Conservation (phyloP, 345 rosid species). For the Cardamine occulta region DNA sequence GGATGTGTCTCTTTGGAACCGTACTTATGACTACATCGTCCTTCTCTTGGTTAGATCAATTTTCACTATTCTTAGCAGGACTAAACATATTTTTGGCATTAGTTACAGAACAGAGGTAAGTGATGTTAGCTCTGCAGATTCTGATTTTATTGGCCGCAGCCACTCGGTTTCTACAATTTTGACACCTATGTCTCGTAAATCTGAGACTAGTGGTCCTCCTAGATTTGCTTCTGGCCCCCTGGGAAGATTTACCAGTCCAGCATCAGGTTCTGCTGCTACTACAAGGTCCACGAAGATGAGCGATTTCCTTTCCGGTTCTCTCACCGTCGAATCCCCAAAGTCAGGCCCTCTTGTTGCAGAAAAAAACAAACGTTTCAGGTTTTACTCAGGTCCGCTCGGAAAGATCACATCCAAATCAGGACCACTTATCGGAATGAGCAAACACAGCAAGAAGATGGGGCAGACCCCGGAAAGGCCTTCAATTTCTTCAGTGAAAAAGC, state of each 20-base stretch:
- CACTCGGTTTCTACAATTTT: slow-evolving; percentile 71
- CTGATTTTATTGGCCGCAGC: slow-evolving; percentile 62
- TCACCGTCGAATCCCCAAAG: slow-evolving; percentile 53
- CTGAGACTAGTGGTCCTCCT: slow-evolving; percentile 52
- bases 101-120: slow-evolving; percentile 49
- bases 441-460: slow-evolving; percentile 61
- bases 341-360: slow-evolving; percentile 53
- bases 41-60: slow-evolving; percentile 74
- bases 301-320: slow-evolving; percentile 86
- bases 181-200: slow-evolving; percentile 60
- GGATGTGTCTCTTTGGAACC: slow-evolving; percentile 85
- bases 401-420: slow-evolving; percentile 64
- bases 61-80: slow-evolving; percentile 72
- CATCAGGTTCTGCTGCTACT: slow-evolving; percentile 51
- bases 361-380: slow-evolving; percentile 49
- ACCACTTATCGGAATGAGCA: slow-evolving; percentile 51
- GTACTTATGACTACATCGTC: slow-evolving; percentile 74
- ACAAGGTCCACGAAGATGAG: slow-evolving; percentile 52
- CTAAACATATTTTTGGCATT: slow-evolving; percentile 70
- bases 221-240: slow-evolving; percentile 89
- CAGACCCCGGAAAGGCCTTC: slow-evolving; percentile 53
- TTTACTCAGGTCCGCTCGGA: slow-evolving; percentile 72
- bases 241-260: slow-evolving; percentile 53
- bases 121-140: slow-evolving; percentile 49
- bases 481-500: slow-evolving; percentile 52